phyloP scores from a whole-genome alignment of 148 eudicot genomes.

The Vaccinium vitisidaea region DNA sequence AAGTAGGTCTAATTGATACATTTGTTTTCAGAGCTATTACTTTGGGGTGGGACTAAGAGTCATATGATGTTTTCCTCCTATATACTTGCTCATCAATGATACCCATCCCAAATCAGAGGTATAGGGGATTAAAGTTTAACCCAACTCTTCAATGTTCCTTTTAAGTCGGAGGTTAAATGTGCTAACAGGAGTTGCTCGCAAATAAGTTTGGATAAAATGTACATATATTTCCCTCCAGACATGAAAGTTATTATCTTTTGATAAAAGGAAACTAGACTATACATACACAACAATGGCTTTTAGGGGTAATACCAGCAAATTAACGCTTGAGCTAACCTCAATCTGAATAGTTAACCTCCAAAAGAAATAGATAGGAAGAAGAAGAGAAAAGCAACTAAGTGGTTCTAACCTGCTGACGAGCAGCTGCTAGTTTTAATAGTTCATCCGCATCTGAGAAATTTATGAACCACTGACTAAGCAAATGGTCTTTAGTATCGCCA shows the following conservation, averaged over 20 bases:
- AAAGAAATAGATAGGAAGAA: neutral
- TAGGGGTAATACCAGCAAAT: neutral
- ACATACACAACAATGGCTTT: neutral
- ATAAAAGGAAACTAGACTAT: neutral
- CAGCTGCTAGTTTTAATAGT: conserved; percentile 74
- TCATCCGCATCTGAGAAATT: conserved; percentile 83
- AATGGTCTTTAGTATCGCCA: conserved; percentile 56
- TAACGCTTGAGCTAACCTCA: neutral
- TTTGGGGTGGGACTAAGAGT: neutral
- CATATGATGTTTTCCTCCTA: neutral
- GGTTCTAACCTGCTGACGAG: conserved; percentile 71
- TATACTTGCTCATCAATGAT: neutral
- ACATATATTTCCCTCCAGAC: neutral
- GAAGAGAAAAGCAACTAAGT: neutral
- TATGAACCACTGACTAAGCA: conserved; percentile 59
- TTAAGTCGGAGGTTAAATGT: neutral
- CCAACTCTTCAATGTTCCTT: neutral
- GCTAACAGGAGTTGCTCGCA: neutral
- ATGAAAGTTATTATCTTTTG: neutral
- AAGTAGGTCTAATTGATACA: too few species aligned
- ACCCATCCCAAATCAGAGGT: neutral
- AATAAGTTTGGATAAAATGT: neutral
- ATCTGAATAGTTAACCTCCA: neutral
- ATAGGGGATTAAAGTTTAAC: neutral
- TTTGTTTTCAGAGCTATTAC: too few species aligned